Percentiles rank a stretch among this genome's conserved stretches.
Evolutionary conservation across 495 filamentous ascomycete genomes (phyloP).

Genomic region (Hypoxylon subgilvum): DNA sequence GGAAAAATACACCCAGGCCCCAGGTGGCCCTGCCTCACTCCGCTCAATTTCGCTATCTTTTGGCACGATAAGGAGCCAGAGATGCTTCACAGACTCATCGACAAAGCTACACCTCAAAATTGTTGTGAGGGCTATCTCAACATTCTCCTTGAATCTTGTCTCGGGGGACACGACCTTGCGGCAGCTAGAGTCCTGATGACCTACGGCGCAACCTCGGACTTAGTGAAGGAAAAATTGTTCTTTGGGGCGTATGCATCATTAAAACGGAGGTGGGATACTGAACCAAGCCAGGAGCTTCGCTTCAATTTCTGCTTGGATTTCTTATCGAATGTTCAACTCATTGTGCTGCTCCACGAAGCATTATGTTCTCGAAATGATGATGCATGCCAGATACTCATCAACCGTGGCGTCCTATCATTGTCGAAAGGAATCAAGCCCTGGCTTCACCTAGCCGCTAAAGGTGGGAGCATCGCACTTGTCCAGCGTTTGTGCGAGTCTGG

Average conservation of each 20-base stretch:
- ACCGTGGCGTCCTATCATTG: not conserved
- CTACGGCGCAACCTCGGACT: slow-evolving; percentile 8
- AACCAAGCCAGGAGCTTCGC: no score
- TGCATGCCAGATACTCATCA: slow-evolving; percentile 4
- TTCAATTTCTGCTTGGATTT: slow-evolving; percentile 18
- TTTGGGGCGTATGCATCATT: slow-evolving; percentile 9
- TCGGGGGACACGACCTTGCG: not conserved
- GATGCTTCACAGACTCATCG: no score
- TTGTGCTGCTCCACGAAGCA: not conserved
- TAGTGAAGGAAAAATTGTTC: not conserved
- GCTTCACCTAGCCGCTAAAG: slow-evolving; percentile 11
- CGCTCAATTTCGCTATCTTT: no score
- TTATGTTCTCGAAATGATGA: not conserved
- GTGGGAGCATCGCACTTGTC: slow-evolving; percentile 5
- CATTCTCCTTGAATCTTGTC: slow-evolving; percentile 5
- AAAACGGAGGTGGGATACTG: no score
- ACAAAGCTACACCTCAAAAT: not conserved
- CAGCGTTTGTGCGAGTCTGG: slow-evolving; percentile 8
- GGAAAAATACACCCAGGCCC: no score
- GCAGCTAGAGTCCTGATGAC: not conserved
- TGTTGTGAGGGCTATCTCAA: slow-evolving; percentile 8
- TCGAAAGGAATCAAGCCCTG: not conserved
- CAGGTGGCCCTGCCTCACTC: no score
- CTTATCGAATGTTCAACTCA: not conserved
- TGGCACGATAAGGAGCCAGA: no score